Conservation (phyloP, 768 basidiomycete species). For the Pulveroboletus ravenelii region DNA sequence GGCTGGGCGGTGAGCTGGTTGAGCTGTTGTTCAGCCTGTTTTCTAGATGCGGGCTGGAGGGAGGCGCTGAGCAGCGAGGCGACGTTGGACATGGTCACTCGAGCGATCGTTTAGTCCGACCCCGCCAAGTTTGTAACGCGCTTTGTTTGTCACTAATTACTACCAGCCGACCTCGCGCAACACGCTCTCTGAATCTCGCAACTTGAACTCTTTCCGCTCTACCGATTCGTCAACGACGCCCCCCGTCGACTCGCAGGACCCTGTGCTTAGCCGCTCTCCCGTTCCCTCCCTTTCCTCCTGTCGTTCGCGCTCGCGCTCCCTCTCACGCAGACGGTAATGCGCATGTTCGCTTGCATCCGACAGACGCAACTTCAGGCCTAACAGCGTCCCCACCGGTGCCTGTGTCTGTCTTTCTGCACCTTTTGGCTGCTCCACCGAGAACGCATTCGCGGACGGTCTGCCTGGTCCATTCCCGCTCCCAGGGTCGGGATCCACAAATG, state of each 20-base stretch:
- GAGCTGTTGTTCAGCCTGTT: slow-evolving; percentile 79
- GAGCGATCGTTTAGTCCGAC: not conserved
- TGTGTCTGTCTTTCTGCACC: not conserved
- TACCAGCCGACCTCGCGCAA: slow-evolving; percentile 21
- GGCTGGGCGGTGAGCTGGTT: slow-evolving; percentile 59
- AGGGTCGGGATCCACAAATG: not conserved
- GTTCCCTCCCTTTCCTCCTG: not conserved
- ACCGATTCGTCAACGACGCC: no score
- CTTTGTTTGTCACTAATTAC: slow-evolving; percentile 11
- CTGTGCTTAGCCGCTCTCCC: not conserved
- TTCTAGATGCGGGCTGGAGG: slow-evolving; percentile 61
- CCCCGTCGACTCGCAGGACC: not conserved
- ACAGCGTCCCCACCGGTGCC: slow-evolving; percentile 1
- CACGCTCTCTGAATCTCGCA: slow-evolving; percentile 20
- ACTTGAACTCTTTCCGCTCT: slow-evolving; percentile 11
- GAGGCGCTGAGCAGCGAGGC: slow-evolving; percentile 68
- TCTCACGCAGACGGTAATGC: slow-evolving; percentile 18
- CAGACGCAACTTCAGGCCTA: slow-evolving; percentile 18
- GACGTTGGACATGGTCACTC: slow-evolving; percentile 55
- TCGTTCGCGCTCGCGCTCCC: slow-evolving; percentile 15
- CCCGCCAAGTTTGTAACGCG: not conserved
- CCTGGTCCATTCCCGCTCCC: no score
- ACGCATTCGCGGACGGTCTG: not conserved
- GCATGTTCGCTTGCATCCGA: slow-evolving; percentile 25
- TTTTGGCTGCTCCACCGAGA: not conserved